Evolutionary conservation across 2,329 filamentous ascomycete species (phyloP).

Genomic region (Penicillium sp.): DNA sequence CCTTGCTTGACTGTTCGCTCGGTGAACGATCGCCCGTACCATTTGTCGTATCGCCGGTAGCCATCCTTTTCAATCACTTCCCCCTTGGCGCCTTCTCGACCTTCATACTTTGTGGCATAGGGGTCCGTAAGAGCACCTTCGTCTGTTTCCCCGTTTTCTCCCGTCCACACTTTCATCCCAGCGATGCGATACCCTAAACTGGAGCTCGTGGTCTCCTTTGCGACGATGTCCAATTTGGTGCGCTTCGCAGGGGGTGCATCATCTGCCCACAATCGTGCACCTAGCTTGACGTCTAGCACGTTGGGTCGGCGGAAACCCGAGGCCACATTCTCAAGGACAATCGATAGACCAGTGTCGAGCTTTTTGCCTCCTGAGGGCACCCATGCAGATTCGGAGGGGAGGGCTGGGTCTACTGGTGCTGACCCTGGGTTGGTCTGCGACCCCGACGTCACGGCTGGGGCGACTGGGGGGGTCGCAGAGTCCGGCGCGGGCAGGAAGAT

Average conservation of each 20-base stretch:
- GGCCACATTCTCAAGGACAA: constrained; percentile 80
- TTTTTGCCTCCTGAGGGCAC: constrained; percentile 53
- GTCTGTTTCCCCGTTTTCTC: constrained; percentile 28
- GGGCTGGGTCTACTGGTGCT: constrained; percentile 19
- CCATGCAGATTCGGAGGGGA: constrained; percentile 30
- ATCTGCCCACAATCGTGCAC: constrained; percentile 78
- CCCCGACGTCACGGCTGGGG: constrained; percentile 12
- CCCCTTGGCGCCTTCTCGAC: constrained; percentile 41
- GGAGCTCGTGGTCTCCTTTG: constrained; percentile 53
- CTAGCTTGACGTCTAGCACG: constrained; percentile 89
- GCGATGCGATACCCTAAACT: constrained; percentile 59
- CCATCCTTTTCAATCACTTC: constrained; percentile 44
- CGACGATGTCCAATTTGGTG: constrained; percentile 53
- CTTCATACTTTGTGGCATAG: constrained; percentile 39
- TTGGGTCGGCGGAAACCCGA: constrained; percentile 78
- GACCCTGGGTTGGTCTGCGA: constrained; percentile 22
- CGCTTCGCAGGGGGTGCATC: constrained; percentile 54
- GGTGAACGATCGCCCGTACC: constrained; percentile 57
- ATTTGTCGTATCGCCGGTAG: constrained; percentile 59
- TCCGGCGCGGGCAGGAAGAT: constrained; percentile 23
- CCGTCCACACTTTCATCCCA: constrained; percentile 57
- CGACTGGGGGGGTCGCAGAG: constrained; percentile 9
- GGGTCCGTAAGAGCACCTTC: constrained; percentile 30
- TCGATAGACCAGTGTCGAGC: constrained; percentile 68
- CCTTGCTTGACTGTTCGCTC: constrained; percentile 51